Conservation (phyloP, 257 asterid species). For the Solanum chiquidenum region DNA sequence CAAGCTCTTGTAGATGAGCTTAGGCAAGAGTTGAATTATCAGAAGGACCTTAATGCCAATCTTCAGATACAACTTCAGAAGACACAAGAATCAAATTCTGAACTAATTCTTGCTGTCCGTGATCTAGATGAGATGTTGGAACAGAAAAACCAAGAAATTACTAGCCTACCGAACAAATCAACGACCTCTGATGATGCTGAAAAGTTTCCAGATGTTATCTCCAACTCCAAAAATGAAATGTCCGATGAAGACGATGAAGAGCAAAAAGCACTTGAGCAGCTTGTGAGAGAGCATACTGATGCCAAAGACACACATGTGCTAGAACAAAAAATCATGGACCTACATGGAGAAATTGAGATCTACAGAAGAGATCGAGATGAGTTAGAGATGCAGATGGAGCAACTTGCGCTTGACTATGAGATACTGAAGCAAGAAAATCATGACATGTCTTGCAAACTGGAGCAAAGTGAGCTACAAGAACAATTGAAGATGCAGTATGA, state of each 20-base stretch:
- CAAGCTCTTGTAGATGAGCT: constrained; percentile 57
- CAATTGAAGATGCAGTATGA: constrained; percentile 85
- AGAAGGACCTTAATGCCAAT: constrained; percentile 61
- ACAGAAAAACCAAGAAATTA: constrained; percentile 48
- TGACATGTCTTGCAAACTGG: constrained; percentile 59
- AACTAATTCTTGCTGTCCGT: constrained; percentile 76
- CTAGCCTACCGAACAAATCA: constrained; percentile 15
- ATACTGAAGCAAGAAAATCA: constrained; percentile 91
- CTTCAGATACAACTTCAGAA: constrained; percentile 75
- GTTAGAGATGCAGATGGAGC: constrained; percentile 90
- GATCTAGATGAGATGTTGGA: constrained; percentile 91
- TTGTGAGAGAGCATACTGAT: constrained; percentile 66
- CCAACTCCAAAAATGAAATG: constrained; percentile 12
- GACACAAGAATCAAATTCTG: constrained; percentile 81
- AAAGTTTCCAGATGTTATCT: constrained; percentile 9
- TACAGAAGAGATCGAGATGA: constrained; percentile 71
- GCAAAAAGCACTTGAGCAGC: constrained; percentile 68
- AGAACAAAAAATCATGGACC: constrained; percentile 72
- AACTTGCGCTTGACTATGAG: constrained; percentile 94
- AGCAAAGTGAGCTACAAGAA: constrained; percentile 82
- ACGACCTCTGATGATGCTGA: constrained; percentile 4
- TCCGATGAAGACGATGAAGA: constrained; percentile 51
- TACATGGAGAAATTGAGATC: constrained; percentile 60
- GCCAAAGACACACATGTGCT: constrained; percentile 52
- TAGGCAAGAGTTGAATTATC: constrained; percentile 69